A percentile compares a stretch with the other conserved stretches of the same genome.
Conservation (phyloP, 2,329 filamentous ascomycete genomes). For the Pseudogymnoascus sp. region DNA sequence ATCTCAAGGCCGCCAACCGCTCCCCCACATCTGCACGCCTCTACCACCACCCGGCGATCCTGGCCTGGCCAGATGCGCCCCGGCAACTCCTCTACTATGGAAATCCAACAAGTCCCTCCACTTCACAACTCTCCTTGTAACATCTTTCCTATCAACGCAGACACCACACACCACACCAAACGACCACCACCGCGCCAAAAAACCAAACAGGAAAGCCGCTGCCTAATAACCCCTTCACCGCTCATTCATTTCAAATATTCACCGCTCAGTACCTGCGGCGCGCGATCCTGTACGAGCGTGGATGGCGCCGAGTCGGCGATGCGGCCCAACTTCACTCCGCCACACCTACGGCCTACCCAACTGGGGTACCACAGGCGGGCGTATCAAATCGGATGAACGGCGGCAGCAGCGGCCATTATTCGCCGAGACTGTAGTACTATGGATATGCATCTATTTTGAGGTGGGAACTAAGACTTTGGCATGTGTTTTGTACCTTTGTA, state of each 20-base stretch:
- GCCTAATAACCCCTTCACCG: background rate
- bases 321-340: background rate
- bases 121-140: background rate
- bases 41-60: constrained; percentile 80
- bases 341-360: background rate
- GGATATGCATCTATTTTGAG: background rate
- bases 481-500: background rate
- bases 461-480: background rate
- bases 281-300: background rate
- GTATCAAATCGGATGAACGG: background rate
- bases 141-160: background rate
- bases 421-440: background rate
- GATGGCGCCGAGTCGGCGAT: background rate
- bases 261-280: background rate
- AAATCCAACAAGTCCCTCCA: background rate
- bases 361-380: background rate
- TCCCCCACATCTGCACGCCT: constrained; percentile 67
- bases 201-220: background rate
- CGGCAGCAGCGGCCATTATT: background rate
- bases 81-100: constrained; percentile 49
- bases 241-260: background rate
- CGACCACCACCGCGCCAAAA: background rate
- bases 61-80: constrained; percentile 58
- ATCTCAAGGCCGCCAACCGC: constrained; percentile 69
- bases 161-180: background rate